Percentiles rank a stretch among this genome's conserved stretches.
Conservation (phyloP, 1,284 basidiomycete species). For the Sanghuangporus baumii region DNA sequence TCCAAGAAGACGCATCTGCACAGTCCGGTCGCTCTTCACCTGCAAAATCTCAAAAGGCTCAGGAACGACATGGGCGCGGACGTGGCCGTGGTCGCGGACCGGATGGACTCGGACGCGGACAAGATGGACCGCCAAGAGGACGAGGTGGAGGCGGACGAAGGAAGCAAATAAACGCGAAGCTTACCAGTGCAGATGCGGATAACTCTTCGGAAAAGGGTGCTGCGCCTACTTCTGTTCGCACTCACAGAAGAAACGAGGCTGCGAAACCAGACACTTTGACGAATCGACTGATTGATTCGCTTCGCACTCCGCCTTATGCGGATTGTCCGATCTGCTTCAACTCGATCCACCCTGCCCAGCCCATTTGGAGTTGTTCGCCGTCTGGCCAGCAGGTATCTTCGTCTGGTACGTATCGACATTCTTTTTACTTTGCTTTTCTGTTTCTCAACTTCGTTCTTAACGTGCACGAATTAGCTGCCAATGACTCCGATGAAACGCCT, state of each 20-base stretch:
- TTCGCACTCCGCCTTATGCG: conserved; percentile 61
- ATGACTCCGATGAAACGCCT: conserved; percentile 25
- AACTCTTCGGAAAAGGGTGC: not conserved
- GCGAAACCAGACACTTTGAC: conserved; percentile 42
- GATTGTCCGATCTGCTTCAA: conserved; percentile 82
- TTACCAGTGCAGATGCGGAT: not conserved
- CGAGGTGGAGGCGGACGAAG: not conserved
- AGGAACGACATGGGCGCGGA: not conserved
- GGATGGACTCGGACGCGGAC: not conserved
- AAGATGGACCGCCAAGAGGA: not conserved
- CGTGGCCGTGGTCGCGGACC: not conserved
- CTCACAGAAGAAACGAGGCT: not conserved
- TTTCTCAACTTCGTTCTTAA: not conserved
- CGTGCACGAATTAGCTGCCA: conserved; percentile 19
- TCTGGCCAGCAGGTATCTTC: not conserved
- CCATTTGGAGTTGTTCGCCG: conserved; percentile 77
- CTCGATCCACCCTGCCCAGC: conserved; percentile 62
- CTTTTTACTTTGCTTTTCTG: not conserved
- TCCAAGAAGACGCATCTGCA: not conserved
- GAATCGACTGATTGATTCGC: conserved; percentile 55
- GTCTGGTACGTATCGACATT: not conserved
- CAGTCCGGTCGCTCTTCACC: not conserved
- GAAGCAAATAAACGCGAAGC: conserved; percentile 12
- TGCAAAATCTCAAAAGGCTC: not conserved
- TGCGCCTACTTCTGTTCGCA: not conserved